Conservation (phyloP, 2,329 filamentous ascomycete genomes). For the Cladosporium colombiae region DNA sequence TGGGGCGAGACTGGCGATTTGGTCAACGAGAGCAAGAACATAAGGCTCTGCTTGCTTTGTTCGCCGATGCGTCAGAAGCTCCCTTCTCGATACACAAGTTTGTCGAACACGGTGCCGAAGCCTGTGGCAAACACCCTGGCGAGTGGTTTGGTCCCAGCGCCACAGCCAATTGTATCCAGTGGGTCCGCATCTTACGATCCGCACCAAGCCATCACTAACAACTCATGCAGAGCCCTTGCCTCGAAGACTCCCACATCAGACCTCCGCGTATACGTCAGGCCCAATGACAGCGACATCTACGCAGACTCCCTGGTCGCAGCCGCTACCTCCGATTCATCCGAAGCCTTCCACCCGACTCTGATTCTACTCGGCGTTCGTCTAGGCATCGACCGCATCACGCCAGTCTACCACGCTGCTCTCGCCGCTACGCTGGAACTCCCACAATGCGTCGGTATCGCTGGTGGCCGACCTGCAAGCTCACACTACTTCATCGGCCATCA, state of each 20-base stretch:
- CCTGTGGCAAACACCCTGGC: constrained; percentile 91
- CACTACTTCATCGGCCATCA: constrained; percentile 74
- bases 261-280: constrained; percentile 83
- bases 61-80: constrained; percentile 82
- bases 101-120: constrained; percentile 79
- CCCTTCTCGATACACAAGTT: constrained; percentile 96
- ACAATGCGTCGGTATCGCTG: constrained; percentile 94
- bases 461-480: constrained; percentile 87
- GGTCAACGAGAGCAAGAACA: constrained; percentile 61
- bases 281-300: constrained; percentile 88
- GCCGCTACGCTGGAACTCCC: constrained; percentile 80
- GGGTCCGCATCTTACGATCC: constrained; percentile 39
- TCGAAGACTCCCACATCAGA: constrained; percentile 62
- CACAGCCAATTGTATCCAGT: constrained; percentile 92
- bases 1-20: constrained; percentile 86
- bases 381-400: constrained; percentile 91
- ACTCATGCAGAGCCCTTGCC: constrained; percentile 65
- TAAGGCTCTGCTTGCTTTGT: constrained; percentile 71
- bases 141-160: constrained; percentile 99
- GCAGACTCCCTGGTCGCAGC: constrained; percentile 82
- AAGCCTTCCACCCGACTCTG: constrained; percentile 78
- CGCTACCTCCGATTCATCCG: constrained; percentile 61
- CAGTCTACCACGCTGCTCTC: constrained; percentile 93
- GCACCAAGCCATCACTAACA: constrained; percentile 20
- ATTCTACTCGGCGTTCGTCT: constrained; percentile 86